Percentiles rank a stretch among this genome's conserved stretches.
Evolutionary conservation across 2,329 filamentous ascomycete genomes (phyloP).

Genomic region (Penicillium hesseltinei): DNA sequence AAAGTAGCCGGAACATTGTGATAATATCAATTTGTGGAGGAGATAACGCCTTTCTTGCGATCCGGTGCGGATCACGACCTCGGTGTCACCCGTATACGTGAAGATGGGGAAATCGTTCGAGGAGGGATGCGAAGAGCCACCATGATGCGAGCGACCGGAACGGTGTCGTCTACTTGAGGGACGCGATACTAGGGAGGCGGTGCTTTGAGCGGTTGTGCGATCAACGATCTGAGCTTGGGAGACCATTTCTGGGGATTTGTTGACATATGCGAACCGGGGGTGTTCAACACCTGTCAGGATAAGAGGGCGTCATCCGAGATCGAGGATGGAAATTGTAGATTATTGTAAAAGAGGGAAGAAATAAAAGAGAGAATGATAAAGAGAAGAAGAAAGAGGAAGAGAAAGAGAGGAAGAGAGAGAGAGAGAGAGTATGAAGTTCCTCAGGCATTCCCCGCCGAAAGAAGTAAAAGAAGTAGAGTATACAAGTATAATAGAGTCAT

Average conservation of each 20-base stretch:
- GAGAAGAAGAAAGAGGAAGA: background rate
- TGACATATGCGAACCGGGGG: slow-evolving; percentile 5
- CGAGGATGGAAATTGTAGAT: background rate
- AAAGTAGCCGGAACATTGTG: slow-evolving; percentile 91
- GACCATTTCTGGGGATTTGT: slow-evolving; percentile 29
- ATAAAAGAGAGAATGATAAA: background rate
- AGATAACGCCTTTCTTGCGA: slow-evolving; percentile 78
- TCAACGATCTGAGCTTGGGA: slow-evolving; percentile 48
- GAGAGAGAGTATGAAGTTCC: background rate
- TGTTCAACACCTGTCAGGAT: slow-evolving; percentile 16
- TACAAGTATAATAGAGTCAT: background rate
- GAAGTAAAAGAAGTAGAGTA: background rate
- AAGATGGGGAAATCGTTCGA: slow-evolving; percentile 95
- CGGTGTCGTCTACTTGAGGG: slow-evolving; percentile 65
- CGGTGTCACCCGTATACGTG: slow-evolving; percentile 85
- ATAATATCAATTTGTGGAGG: slow-evolving; percentile 80
- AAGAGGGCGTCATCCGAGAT: slow-evolving; percentile 13
- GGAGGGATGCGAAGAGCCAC: slow-evolving; percentile 64
- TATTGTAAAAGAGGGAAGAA: background rate
- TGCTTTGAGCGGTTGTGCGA: slow-evolving; percentile 57
- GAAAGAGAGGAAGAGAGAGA: background rate
- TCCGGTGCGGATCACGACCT: slow-evolving; percentile 73
- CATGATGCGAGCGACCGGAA: slow-evolving; percentile 78
- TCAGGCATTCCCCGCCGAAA: background rate
- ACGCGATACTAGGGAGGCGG: slow-evolving; percentile 64